Evolutionary conservation across 768 basidiomycete genomes (phyloP).

Genomic region (Pisolithus sp.): DNA sequence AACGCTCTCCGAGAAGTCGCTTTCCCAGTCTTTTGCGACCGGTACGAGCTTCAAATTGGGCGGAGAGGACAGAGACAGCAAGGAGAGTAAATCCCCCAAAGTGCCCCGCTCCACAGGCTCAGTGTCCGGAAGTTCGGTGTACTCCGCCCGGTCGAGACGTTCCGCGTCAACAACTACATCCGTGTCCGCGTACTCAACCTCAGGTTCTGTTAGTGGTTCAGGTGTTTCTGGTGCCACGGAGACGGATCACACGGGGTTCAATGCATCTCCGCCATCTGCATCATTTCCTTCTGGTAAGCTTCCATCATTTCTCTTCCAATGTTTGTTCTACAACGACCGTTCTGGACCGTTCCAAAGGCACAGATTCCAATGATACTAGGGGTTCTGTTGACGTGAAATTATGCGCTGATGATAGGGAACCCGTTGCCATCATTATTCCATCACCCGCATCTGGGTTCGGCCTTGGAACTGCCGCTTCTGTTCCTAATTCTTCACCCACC

Average conservation of each 20-base stretch:
- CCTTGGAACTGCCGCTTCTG: neutral
- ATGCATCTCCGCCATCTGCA: neutral
- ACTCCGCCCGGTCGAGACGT: constrained; percentile 18
- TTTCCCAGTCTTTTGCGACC: neutral
- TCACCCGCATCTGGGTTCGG: neutral
- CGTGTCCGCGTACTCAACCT: neutral
- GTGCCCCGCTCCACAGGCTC: constrained; percentile 16
- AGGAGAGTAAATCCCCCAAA: constrained; percentile 13
- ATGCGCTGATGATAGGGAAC: neutral
- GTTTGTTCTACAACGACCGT: constrained; percentile 12
- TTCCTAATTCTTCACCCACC: neutral
- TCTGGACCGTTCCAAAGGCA: constrained; percentile 7
- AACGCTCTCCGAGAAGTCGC: neutral
- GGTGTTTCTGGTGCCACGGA: neutral
- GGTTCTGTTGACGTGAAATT: constrained; percentile 8
- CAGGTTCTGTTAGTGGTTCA: neutral
- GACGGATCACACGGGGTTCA: neutral
- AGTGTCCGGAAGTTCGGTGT: constrained; percentile 21
- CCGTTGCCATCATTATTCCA: neutral
- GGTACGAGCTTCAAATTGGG: neutral
- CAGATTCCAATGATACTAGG: constrained; percentile 11
- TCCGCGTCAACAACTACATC: constrained; percentile 14
- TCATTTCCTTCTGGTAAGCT: constrained; percentile 1
- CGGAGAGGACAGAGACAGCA: neutral
- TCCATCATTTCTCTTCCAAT: constrained; percentile 8